phyloP scores from a whole-genome alignment of 768 basidiomycete species.

The Hydnomerulius pinastri region DNA sequence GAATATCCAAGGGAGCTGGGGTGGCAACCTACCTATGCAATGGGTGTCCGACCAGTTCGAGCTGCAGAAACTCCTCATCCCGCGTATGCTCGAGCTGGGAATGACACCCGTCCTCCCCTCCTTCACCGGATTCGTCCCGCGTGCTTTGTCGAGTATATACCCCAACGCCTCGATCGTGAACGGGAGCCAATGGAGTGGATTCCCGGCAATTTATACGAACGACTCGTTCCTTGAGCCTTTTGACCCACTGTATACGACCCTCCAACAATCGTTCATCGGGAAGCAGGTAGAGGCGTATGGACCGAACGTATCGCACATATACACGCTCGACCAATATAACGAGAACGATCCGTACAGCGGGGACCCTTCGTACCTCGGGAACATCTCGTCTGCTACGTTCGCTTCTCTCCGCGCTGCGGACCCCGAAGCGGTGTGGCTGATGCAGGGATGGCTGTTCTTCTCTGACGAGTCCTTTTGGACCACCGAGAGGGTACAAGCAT shows the following conservation, averaged over 20 bases:
- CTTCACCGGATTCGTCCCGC: constrained; percentile 45
- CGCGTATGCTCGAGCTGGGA: constrained; percentile 42
- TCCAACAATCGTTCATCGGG: constrained; percentile 40
- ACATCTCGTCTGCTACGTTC: constrained; percentile 36
- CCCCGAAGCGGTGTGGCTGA: constrained; percentile 42
- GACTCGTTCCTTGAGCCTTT: constrained; percentile 43
- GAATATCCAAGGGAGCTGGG: constrained; percentile 44
- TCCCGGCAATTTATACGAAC: constrained; percentile 35
- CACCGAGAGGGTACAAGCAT: constrained; percentile 39
- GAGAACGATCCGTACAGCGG: constrained; percentile 41
- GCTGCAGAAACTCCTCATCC: constrained; percentile 38
- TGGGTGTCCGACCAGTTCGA: constrained; percentile 41
- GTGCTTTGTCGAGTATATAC: constrained; percentile 28
- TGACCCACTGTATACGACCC: constrained; percentile 36
- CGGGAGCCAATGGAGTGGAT: constrained; percentile 38
- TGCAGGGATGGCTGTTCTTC: constrained; percentile 47
- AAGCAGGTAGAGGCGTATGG: constrained; percentile 42
- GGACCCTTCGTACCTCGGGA: constrained; percentile 34
- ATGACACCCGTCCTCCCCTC: constrained; percentile 45
- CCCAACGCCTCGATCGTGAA: constrained; percentile 38
- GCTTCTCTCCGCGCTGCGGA: constrained; percentile 40
- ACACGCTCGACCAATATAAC: constrained; percentile 48
- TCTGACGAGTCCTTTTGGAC: constrained; percentile 40
- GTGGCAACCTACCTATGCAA: constrained; percentile 34
- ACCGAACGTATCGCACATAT: constrained; percentile 40